Percentiles rank a stretch among this genome's conserved stretches.
phyloP scores from a whole-genome alignment of 1,139 yeast species.

The Geotrichum candidum region DNA sequence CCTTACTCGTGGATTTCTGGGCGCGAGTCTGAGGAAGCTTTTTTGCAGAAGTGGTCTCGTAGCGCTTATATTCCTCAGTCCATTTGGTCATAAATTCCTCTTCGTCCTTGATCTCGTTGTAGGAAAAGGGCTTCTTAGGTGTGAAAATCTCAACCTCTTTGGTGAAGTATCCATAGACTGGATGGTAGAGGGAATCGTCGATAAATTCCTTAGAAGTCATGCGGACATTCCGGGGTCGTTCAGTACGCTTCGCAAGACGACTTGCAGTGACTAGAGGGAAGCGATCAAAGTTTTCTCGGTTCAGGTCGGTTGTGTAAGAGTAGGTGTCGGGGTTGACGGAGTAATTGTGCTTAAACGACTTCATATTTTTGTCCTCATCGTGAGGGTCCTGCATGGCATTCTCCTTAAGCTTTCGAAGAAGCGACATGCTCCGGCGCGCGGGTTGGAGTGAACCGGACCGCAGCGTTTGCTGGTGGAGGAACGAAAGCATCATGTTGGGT shows the following conservation, averaged over 20 bases:
- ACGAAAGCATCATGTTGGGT: neutral
- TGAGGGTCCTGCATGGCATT: slow-evolving; percentile 7
- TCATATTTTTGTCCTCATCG: slow-evolving; percentile 2
- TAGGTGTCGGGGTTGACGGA: slow-evolving; percentile 33
- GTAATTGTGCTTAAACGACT: slow-evolving; percentile 28
- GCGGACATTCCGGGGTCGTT: slow-evolving; percentile 57
- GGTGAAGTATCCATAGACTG: slow-evolving; percentile 74
- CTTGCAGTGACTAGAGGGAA: slow-evolving; percentile 46
- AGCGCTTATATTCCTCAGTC: slow-evolving; percentile 59
- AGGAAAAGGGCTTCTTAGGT: slow-evolving; percentile 45
- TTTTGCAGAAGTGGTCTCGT: slow-evolving; percentile 38
- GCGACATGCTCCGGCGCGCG: neutral
- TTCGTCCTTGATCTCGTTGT: slow-evolving; percentile 51
- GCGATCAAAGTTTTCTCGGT: slow-evolving; percentile 38
- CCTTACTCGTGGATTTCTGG: slow-evolving; percentile 28
- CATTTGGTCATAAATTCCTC: slow-evolving; percentile 68
- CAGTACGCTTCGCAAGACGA: slow-evolving; percentile 42
- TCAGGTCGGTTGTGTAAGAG: slow-evolving; percentile 30
- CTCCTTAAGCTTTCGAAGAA: neutral
- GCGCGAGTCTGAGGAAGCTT: slow-evolving; percentile 17
- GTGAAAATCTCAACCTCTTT: slow-evolving; percentile 69
- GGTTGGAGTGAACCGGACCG: neutral
- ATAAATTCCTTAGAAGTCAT: slow-evolving; percentile 75
- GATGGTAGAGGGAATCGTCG: slow-evolving; percentile 79
- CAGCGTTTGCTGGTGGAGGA: neutral